A percentile compares a stretch with the other conserved stretches of the same genome.
phyloP scores from a whole-genome alignment of 495 filamentous ascomycete genomes.

The Darksidea phi region DNA sequence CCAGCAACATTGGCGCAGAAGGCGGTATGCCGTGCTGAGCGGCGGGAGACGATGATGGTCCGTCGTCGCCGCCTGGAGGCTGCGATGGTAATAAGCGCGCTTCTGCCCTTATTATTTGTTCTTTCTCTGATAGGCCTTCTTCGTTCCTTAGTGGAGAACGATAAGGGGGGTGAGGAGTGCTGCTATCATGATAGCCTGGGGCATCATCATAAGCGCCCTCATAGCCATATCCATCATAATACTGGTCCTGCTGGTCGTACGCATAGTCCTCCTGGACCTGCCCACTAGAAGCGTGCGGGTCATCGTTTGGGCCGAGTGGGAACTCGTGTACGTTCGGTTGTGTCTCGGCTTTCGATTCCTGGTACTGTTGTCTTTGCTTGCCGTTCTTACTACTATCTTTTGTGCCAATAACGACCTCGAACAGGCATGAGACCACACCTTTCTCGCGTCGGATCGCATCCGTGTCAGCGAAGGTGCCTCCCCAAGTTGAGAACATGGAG shows the following conservation, averaged over 20 bases:
- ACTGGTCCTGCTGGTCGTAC: conserved; percentile 42
- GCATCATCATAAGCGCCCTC: conserved; percentile 20
- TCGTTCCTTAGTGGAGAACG: conserved; percentile 15
- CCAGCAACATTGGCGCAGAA: conserved; percentile 37
- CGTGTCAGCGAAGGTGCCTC: conserved; percentile 82
- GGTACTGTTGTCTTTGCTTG: conserved; percentile 42
- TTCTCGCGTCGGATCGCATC: conserved; percentile 82
- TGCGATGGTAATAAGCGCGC: conserved; percentile 42
- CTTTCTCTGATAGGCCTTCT: conserved; percentile 42
- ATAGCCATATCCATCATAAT: conserved; percentile 29
- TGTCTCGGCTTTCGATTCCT: conserved; percentile 26
- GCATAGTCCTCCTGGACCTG: conserved; percentile 40
- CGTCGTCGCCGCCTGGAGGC: conserved; percentile 35
- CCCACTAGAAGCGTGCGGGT: background rate
- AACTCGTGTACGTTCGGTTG: conserved; percentile 38
- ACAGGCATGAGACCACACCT: conserved; percentile 75
- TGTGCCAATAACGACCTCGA: conserved; percentile 87
- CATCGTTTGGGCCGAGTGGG: conserved; percentile 19
- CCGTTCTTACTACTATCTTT: conserved; percentile 67
- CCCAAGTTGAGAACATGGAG: conserved; percentile 56
- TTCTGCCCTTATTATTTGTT: conserved; percentile 43
- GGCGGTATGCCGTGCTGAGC: conserved; percentile 20
- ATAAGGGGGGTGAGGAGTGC: background rate
- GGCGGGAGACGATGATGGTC: conserved; percentile 12
- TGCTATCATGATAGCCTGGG: conserved; percentile 20